A percentile compares a stretch with the other conserved stretches of the same genome.
Evolutionary conservation across 805 yeast genomes (phyloP).

Genomic region (Monosporozyma siamensis): DNA sequence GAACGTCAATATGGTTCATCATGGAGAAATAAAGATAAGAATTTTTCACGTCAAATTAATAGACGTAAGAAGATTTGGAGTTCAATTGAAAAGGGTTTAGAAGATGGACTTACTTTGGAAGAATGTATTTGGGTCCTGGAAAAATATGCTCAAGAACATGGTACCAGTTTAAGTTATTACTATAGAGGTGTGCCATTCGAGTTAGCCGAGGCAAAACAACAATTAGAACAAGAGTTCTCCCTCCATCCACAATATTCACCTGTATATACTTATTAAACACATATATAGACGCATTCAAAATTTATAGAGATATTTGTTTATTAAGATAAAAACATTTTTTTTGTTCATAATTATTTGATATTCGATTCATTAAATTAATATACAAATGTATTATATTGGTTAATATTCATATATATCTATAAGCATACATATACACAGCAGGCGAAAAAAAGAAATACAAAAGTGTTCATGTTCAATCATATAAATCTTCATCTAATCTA

Average conservation of each 20-base stretch:
- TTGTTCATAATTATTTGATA: too few relatives aligned
- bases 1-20: slow-evolving; percentile 21
- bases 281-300: not conserved
- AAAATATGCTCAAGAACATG: slow-evolving; percentile 15
- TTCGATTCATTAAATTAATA: not conserved
- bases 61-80: slow-evolving; percentile 27
- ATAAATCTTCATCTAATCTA: slow-evolving; percentile 74
- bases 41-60: slow-evolving; percentile 27
- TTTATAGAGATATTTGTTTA: too few relatives aligned
- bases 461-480: slow-evolving; percentile 23
- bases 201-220: slow-evolving; percentile 9
- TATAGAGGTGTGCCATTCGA: slow-evolving; percentile 27
- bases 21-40: slow-evolving; percentile 26
- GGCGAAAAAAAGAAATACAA: too few relatives aligned
- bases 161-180: slow-evolving; percentile 22
- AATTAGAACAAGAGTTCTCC: too few relatives aligned
- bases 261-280: not conserved
- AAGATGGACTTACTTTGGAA: slow-evolving; percentile 17
- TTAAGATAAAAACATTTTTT: too few relatives aligned
- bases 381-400: not conserved
- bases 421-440: not conserved
- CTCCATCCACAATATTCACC: too few relatives aligned
- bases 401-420: not conserved
- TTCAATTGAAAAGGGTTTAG: slow-evolving; percentile 23
- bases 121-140: slow-evolving; percentile 21